Evolutionary conservation across 306 rosid genomes (phyloP).

Genomic region (Dryas drummondii): DNA sequence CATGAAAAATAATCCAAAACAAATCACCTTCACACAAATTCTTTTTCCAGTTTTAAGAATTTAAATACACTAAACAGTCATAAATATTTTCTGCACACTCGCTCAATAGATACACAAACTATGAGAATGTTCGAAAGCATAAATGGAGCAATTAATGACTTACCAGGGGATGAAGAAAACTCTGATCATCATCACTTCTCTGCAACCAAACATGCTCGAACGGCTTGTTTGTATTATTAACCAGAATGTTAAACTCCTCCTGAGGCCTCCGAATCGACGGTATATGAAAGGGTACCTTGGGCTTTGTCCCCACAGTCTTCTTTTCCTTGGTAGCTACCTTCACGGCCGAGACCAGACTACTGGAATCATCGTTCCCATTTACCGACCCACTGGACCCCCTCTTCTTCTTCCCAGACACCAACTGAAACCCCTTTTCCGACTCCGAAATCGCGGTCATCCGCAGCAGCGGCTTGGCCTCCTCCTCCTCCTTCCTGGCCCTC

Average conservation of each 20-base stretch:
- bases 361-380: slow-evolving; percentile 28
- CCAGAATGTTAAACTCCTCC: slow-evolving; percentile 62
- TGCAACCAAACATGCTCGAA: slow-evolving; percentile 94
- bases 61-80: no score
- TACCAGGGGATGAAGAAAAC: slow-evolving; percentile 83
- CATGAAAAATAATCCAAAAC: no score
- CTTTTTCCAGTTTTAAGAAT: no score
- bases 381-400: slow-evolving; percentile 24
- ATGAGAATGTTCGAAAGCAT: neutral
- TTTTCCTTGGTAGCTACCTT: slow-evolving; percentile 57
- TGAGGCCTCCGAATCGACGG: slow-evolving; percentile 81
- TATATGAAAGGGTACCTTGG: slow-evolving; percentile 83
- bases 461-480: slow-evolving; percentile 35
- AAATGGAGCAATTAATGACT: slow-evolving; percentile 20
- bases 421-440: slow-evolving; percentile 61
- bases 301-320: slow-evolving; percentile 47
- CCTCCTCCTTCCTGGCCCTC: slow-evolving; percentile 44
- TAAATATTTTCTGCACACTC: no score
- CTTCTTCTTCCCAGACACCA: slow-evolving; percentile 66
- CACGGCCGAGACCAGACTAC: slow-evolving; percentile 32
- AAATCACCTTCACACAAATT: no score
- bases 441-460: slow-evolving; percentile 17
- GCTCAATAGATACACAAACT: neutral
- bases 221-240: slow-evolving; percentile 66
- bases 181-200: slow-evolving; percentile 62